A percentile compares a stretch with the other conserved stretches of the same genome.
Evolutionary conservation across 352 stramenopile species (phyloP).

Genomic region (Phytophthora cactorum): DNA sequence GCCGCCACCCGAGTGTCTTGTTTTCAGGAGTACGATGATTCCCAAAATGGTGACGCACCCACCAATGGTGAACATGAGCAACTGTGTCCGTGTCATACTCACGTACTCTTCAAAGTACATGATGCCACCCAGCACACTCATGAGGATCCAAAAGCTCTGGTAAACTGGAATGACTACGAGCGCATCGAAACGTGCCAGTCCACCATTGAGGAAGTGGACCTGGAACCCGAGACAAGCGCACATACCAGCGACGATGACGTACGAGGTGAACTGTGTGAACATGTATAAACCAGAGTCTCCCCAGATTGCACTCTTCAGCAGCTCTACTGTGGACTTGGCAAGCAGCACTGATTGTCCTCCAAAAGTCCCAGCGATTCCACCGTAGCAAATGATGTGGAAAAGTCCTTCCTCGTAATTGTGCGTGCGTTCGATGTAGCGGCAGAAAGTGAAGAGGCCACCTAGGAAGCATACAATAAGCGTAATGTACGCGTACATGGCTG

Average conservation of each 20-base stretch:
- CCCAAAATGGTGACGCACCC: conserved; percentile 78
- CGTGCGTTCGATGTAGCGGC: conserved; percentile 76
- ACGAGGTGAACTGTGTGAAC: conserved; percentile 80
- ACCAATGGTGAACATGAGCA: conserved; percentile 83
- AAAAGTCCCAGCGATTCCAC: conserved; percentile 88
- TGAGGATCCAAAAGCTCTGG: conserved; percentile 92
- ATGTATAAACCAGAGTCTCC: conserved; percentile 75
- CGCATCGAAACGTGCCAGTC: conserved; percentile 88
- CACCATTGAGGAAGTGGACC: conserved; percentile 90
- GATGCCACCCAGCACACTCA: conserved; percentile 89
- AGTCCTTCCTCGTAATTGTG: conserved; percentile 71
- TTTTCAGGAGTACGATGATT: conserved; percentile 81
- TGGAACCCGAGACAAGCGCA: conserved; percentile 78
- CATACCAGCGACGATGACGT: conserved; percentile 79
- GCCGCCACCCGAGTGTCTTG: conserved; percentile 47
- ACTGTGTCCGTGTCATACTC: conserved; percentile 78
- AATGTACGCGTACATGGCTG: conserved; percentile 87
- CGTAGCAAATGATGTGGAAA: conserved; percentile 90
- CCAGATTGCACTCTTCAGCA: conserved; percentile 92
- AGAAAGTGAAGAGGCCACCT: conserved; percentile 59
- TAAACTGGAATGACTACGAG: conserved; percentile 92
- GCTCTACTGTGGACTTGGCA: conserved; percentile 89
- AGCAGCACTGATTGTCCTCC: conserved; percentile 90
- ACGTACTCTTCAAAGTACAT: conserved; percentile 94
- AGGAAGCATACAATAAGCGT: conserved; percentile 77